Base-by-base conservation (phyloP, 139 green algal genomes). In the Choricystis sp. region DNA sequence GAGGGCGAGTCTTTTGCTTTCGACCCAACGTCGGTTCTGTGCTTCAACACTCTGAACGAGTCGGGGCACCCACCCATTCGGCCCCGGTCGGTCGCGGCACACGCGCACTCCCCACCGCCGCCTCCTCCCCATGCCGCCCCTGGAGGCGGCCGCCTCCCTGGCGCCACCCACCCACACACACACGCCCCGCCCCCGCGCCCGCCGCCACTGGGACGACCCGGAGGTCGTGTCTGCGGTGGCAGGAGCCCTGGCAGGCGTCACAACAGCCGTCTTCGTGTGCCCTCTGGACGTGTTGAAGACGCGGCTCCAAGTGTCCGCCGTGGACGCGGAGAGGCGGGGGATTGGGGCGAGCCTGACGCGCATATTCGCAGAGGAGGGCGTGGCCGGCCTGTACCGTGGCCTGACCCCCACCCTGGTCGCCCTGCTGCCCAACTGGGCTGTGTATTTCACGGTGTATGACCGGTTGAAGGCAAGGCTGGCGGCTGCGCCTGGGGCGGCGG, bases 231-330 rank as follows among this genome's bases (percentile, higher is more conserved):
- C 40, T 16, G 40, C 40, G 9, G 40, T 52, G 9, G 40, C 40
- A 16, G 40, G 40, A 9, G 49, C 58, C 1, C 19, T 21, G 25
- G 65, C 78, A 86, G 87, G 88, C 20, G 79, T 79, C 0, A 66
- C 94, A 4, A 94, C 92, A 2, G 92, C 92, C 2, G 87, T 83
- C 4, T 89, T 98, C 69, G 90, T 99, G 3, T 97, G 91, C 65
- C 93, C 93, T 0, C 69, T 99, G 57, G 93, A 99, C 64, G 93
- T 99, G 1, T 69, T 99, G 1, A 98, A 98, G 67, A 99, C 92
- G 9, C 76, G 91, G 23, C 65, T 98, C 63, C 93, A 99, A 69
- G 88, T 98, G 16, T 81, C 94, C 68, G 61, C 67, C 40, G 63
- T n/a, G n/a, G n/a, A n/a, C n/a, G n/a, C 69, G 76, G 48, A 61